These are phyloP conservation scores for Pleurotus sapidus DNA, from an alignment of 768 basidiomycete genomes.

Conservation along the genomic window DNA sequence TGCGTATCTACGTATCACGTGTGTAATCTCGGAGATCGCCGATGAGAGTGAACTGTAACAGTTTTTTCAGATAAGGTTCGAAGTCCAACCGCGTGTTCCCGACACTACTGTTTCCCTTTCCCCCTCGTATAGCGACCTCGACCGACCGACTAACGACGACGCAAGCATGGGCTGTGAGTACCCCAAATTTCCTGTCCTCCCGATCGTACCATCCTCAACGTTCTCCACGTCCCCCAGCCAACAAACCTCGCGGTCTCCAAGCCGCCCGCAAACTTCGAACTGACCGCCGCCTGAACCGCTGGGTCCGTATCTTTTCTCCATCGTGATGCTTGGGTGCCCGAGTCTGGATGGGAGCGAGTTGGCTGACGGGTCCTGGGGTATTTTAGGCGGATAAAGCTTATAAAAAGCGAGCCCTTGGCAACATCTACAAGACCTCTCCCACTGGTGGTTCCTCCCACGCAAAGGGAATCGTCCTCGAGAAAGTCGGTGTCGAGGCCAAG, in stretches of 20 bases:
- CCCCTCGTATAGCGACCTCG: slow-evolving; percentile 23
- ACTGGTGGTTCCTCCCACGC: slow-evolving; percentile 99
- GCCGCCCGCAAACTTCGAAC: slow-evolving; percentile 98
- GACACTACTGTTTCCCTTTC: slow-evolving; percentile 23
- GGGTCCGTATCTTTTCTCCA: slow-evolving; percentile 56
- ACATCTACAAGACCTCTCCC: slow-evolving; percentile 99
- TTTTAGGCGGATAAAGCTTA: slow-evolving; percentile 93
- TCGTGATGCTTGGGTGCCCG: not conserved
- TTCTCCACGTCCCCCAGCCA: slow-evolving; percentile 49
- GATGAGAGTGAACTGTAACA: slow-evolving; percentile 26
- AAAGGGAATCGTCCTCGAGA: slow-evolving; percentile 99
- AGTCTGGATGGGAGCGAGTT: not conserved
- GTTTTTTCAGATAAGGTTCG: slow-evolving; percentile 49
- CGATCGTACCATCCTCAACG: slow-evolving; percentile 11
- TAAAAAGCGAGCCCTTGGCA: slow-evolving; percentile 99
- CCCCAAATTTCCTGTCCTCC: slow-evolving; percentile 14
- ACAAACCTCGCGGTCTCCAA: slow-evolving; percentile 99
- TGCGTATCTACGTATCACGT: not conserved
- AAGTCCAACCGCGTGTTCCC: slow-evolving; percentile 16
- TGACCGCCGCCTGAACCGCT: slow-evolving; percentile 92
- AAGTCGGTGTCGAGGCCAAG: slow-evolving; percentile 99
- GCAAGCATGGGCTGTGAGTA: slow-evolving; percentile 85
- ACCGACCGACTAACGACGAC: slow-evolving; percentile 40
- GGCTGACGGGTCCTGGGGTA: slow-evolving; percentile 4
- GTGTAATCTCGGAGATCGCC: not conserved